phyloP scores from a whole-genome alignment of 495 filamentous ascomycete genomes.

The Penicillium canariense region DNA sequence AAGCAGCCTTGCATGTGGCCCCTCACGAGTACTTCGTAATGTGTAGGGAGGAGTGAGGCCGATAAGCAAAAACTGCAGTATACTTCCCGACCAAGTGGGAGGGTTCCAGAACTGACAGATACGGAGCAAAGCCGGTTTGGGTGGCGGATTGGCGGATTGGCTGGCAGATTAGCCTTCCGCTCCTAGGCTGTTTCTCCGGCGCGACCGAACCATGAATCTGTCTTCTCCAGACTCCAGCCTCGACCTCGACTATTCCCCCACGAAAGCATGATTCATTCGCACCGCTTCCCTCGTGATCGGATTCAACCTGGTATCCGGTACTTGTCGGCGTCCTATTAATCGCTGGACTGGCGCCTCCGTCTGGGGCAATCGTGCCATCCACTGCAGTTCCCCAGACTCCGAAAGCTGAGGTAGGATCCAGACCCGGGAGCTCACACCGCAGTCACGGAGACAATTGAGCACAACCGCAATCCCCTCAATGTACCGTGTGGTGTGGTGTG shows the following conservation, averaged over 20 bases:
- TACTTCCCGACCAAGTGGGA: no score
- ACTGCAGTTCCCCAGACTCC: background rate
- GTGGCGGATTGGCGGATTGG: no score
- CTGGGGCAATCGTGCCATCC: slow-evolving; percentile 1
- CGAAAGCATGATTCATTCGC: slow-evolving; percentile 17
- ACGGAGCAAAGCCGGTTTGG: slow-evolving; percentile 18
- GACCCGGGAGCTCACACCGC: slow-evolving; percentile 5
- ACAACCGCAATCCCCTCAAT: slow-evolving; percentile 20
- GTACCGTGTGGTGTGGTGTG: slow-evolving; percentile 15
- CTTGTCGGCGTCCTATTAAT: background rate
- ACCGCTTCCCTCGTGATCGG: background rate
- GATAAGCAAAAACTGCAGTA: background rate
- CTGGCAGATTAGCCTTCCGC: slow-evolving; percentile 20
- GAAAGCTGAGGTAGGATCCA: slow-evolving; percentile 12
- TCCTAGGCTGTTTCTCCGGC: slow-evolving; percentile 24
- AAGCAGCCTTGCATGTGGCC: background rate
- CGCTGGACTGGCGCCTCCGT: background rate
- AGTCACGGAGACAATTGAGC: slow-evolving; percentile 27
- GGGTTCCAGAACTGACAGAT: slow-evolving; percentile 4
- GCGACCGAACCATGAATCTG: slow-evolving; percentile 28
- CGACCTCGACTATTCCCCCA: slow-evolving; percentile 6
- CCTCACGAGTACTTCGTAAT: background rate
- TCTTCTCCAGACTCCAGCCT: slow-evolving; percentile 4
- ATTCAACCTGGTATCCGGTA: slow-evolving; percentile 6
- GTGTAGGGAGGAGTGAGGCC: background rate